Percentiles rank a stretch among this genome's conserved stretches.
These are phyloP conservation scores for Podospora pseudoanserina DNA, from an alignment of 495 filamentous ascomycete species.

Conservation along the genomic window DNA sequence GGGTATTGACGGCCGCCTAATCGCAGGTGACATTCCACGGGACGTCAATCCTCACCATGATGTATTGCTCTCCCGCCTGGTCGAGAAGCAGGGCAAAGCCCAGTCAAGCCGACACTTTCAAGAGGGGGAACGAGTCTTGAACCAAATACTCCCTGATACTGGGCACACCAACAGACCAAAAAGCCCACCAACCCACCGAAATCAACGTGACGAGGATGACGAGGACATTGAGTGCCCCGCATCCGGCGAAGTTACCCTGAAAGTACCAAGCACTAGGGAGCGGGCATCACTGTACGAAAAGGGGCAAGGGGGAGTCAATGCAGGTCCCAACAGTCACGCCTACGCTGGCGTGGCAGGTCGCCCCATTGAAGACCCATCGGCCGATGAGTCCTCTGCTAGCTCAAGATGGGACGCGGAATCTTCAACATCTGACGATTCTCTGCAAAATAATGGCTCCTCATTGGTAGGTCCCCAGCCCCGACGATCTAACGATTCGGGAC, in stretches of 20 bases:
- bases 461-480: not conserved
- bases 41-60: slow-evolving; percentile 17
- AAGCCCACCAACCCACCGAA: not conserved
- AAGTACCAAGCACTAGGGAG: not conserved
- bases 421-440: not conserved
- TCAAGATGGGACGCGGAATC: not conserved
- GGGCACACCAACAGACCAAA: not conserved
- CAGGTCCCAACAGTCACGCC: not conserved
- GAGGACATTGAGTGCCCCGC: not conserved
- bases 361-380: not conserved
- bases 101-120: not conserved
- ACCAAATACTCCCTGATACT: not conserved
- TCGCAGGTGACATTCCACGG: slow-evolving; percentile 12
- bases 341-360: not conserved
- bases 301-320: not conserved
- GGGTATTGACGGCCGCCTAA: not conserved
- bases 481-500: not conserved
- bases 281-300: not conserved
- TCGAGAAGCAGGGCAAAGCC: slow-evolving; percentile 17
- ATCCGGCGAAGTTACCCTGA: not conserved
- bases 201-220: not conserved
- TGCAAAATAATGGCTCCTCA: not conserved
- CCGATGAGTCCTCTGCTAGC: slow-evolving; percentile 9
- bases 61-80: slow-evolving; percentile 19
- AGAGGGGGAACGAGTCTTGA: not conserved